phyloP scores from a whole-genome alignment of 164 flowering plant genomes.

The Vitis cinerea region DNA sequence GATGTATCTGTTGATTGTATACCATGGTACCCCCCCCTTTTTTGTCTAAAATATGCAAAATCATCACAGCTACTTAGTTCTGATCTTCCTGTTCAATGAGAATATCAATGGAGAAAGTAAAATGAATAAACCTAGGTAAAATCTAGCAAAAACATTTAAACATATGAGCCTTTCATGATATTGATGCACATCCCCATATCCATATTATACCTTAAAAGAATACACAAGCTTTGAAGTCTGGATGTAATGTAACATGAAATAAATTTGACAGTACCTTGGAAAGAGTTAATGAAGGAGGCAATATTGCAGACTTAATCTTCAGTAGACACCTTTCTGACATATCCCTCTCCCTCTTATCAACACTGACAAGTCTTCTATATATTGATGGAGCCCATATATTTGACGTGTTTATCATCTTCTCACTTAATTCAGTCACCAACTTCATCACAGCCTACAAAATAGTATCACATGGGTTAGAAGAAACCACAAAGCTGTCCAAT shows the following conservation, averaged over 20 bases:
- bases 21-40: too few species aligned
- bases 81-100: too few species aligned
- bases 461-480: conserved; percentile 3
- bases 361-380: conserved; percentile 76
- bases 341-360: conserved; percentile 69
- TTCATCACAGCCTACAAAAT: conserved; percentile 54
- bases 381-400: conserved; percentile 74
- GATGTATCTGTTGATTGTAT: too few species aligned
- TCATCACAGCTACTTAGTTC: too few species aligned
- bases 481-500: neutral
- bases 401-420: conserved; percentile 57
- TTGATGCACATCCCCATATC: neutral
- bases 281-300: conserved; percentile 55
- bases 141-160: too few species aligned
- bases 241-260: neutral
- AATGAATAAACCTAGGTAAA: too few species aligned
- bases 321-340: conserved; percentile 68
- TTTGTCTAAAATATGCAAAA: too few species aligned
- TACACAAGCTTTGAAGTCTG: too few species aligned
- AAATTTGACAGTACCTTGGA: conserved; percentile 43
- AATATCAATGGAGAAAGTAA: too few species aligned
- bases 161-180: neutral
- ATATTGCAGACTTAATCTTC: conserved; percentile 44
- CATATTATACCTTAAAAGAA: neutral
- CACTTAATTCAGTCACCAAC: conserved; percentile 48